These are phyloP conservation scores for Mycotypha africana DNA, from an alignment of 371 early-diverging fungal genomes.

Conservation along the genomic window DNA sequence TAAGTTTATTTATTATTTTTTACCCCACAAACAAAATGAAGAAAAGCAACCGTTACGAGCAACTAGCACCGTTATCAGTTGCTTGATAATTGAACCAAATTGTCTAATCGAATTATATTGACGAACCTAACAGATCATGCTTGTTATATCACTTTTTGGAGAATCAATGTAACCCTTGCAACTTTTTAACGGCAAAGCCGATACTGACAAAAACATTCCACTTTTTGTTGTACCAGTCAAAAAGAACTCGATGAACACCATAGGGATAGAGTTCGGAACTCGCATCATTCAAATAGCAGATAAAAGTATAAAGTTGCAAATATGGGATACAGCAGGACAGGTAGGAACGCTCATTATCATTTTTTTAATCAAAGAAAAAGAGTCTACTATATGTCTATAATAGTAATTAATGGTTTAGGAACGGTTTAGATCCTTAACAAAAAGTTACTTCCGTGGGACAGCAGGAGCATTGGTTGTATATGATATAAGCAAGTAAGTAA, in stretches of 20 bases:
- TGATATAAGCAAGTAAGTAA: conserved; percentile 60
- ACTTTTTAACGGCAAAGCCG: no score
- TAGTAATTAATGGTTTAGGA: conserved; percentile 37
- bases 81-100: no score
- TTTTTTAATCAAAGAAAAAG: neutral
- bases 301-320: conserved; percentile 69
- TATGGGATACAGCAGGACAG: conserved; percentile 90
- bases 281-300: conserved; percentile 61
- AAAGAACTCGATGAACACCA: conserved; percentile 59
- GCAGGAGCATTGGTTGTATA: conserved; percentile 67
- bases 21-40: no score
- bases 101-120: no score
- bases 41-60: no score
- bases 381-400: neutral
- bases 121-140: conserved; percentile 44
- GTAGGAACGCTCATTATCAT: conserved; percentile 25
- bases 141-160: conserved; percentile 62
- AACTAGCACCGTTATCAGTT: no score
- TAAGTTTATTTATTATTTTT: no score
- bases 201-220: no score
- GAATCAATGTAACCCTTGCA: conserved; percentile 52
- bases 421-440: conserved; percentile 80
- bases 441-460: conserved; percentile 65
- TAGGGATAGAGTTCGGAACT: conserved; percentile 68
- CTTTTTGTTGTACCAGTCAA: conserved; percentile 50